These are phyloP conservation scores for Colletotrichum spaethianum DNA, from an alignment of 2,329 filamentous ascomycete species.

Conservation along the genomic window DNA sequence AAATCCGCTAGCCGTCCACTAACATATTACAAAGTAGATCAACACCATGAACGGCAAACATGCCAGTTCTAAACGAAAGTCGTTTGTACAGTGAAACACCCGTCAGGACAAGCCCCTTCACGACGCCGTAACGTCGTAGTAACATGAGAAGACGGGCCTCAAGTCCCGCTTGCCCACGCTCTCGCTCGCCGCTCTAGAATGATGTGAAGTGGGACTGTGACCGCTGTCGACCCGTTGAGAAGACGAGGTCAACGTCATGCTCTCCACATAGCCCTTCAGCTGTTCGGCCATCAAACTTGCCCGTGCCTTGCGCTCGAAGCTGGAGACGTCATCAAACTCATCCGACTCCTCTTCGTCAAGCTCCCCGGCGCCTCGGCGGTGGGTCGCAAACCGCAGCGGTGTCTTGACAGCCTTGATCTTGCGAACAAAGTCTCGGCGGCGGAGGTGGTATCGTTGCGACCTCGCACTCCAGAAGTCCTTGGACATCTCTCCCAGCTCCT, in stretches of 20 bases:
- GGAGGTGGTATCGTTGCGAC: constrained; percentile 53
- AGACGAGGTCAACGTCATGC: constrained; percentile 12
- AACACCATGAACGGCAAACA: not conserved
- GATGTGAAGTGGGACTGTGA: not conserved
- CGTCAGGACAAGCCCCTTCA: not conserved
- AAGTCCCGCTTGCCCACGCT: constrained; percentile 27
- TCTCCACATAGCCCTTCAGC: constrained; percentile 37
- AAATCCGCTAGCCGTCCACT: no score
- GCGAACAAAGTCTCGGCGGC: constrained; percentile 56
- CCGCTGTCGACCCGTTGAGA: not conserved
- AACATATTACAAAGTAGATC: not conserved
- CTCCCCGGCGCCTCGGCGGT: constrained; percentile 48
- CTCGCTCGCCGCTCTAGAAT: constrained; percentile 24
- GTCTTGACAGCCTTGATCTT: constrained; percentile 55
- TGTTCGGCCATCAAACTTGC: constrained; percentile 30
- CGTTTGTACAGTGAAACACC: not conserved
- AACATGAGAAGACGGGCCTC: constrained; percentile 40
- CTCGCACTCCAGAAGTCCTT: constrained; percentile 59
- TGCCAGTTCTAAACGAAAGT: not conserved
- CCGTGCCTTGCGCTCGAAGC: constrained; percentile 42
- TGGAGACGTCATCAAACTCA: constrained; percentile 51
- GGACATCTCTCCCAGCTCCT: constrained; percentile 57
- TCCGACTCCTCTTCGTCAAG: constrained; percentile 55
- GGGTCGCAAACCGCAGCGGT: constrained; percentile 56
- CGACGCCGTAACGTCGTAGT: constrained; percentile 34